Base-by-base conservation (phyloP, 2,329 filamentous ascomycete genomes). In the Knufia fluminis region DNA sequence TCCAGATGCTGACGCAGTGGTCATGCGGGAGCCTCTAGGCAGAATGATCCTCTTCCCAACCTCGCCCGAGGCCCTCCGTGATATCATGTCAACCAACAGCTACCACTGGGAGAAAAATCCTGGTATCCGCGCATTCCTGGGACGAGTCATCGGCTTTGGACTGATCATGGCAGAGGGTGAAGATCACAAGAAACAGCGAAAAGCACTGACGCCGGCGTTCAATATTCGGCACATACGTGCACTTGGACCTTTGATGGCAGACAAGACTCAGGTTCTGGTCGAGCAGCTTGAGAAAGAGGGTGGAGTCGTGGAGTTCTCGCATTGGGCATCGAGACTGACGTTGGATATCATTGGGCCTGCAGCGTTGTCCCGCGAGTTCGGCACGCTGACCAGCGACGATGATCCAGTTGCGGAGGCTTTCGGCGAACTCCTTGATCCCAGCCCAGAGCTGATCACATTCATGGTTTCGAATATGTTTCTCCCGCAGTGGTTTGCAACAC, bases 311-410 rank as follows among this genome's bases (percentile, higher is more conserved):
- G 24, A 52, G 12, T 33, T 45, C 50, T 22, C 10, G 8, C 33
- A 22, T 23, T 40, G 19, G 42, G 28, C 14, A 71, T 66, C 42
- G 31, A 72, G 77, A 2, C 71, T 75, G 1, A 78, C 76, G 0
- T 69, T 80, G 7, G 77, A 80, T 53, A 77, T 80, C 39, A 80
- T 80, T 44, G 77, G 77, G 1, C 63, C 75, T 1, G 74, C 75
- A 1, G 77, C 75, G 12, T 73, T 79, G 68, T 75, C 75, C 6
- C 68, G 73, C 22, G 77, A 79, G 53, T 80, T 80, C 56, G 65
- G 72, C 41, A 68, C 75, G 0, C 61, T 80, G 1, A 61, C 70
- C 3, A 67, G 78, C 46, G 70, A 71, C 0, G 61, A 70, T 38
- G 78, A 75, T 58, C 70, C 72, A 51, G 68, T 80, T n/a, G 72